These are phyloP conservation scores for Coriolopsis trogii DNA, from an alignment of 1,284 basidiomycete species.

Conservation along the genomic window DNA sequence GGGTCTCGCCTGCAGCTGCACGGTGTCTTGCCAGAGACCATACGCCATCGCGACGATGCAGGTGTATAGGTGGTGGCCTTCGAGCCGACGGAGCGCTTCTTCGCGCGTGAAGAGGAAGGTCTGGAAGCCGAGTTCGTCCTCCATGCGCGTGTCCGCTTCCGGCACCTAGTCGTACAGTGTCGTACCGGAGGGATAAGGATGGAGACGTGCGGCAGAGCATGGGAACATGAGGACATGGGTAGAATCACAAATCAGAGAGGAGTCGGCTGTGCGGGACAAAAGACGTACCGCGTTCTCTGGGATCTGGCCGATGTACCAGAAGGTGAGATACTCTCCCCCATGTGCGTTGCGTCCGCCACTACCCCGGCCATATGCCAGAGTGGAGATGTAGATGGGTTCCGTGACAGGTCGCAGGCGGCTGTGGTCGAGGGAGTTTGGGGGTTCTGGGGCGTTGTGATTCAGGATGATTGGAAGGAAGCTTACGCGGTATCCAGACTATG, in stretches of 20 bases:
- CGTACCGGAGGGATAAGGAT: not conserved
- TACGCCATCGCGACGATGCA: slow-evolving; percentile 19
- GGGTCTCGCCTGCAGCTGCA: not conserved
- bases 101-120: slow-evolving; percentile 33
- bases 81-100: slow-evolving; percentile 31
- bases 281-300: slow-evolving; percentile 50
- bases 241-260: not conserved
- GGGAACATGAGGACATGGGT: not conserved
- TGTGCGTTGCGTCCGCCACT: slow-evolving; percentile 15
- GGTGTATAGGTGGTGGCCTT: slow-evolving; percentile 7
- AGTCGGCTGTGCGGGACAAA: not conserved
- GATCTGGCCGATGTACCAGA: slow-evolving; percentile 58
- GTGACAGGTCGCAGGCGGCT: slow-evolving; percentile 32
- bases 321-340: slow-evolving; percentile 52
- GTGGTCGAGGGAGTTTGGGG: slow-evolving; percentile 31
- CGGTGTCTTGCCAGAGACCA: slow-evolving; percentile 18
- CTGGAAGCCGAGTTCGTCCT: slow-evolving; percentile 52
- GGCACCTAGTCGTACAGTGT: slow-evolving; percentile 45
- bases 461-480: slow-evolving; percentile 49
- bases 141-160: slow-evolving; percentile 55
- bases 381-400: slow-evolving; percentile 51
- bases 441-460: slow-evolving; percentile 41
- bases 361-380: slow-evolving; percentile 30
- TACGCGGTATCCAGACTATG: slow-evolving; percentile 56
- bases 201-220: too few species aligned